Evolutionary conservation across 257 asterid species (phyloP), one percentile per base, ranked within the genome.

Genomic region (Lycium ferocissimum): DNA sequence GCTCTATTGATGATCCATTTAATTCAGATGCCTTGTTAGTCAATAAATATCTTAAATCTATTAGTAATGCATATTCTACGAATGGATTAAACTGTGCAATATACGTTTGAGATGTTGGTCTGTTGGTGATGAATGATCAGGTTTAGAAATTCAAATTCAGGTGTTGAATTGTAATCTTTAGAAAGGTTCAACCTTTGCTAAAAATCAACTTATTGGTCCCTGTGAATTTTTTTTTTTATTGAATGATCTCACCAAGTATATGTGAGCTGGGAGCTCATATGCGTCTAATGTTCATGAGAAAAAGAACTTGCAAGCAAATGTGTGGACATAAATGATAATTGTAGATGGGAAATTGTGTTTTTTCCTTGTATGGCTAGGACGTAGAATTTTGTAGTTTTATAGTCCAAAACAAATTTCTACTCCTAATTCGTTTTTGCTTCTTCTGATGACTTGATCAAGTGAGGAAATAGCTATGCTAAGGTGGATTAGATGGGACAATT

Each of bases 391-490:
- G 33, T 26, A 26, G 33, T 26, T 26, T 26, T 26, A 1, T 26
- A 26, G 33, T 26, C 33, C 33, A 26, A 26, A 26, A 26, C 33
- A 22, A 72, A 22, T 49, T 1, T 22, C 62, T 47, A 10, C 11
- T 73, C 80, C 57, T 75, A 22, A 49, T 75, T 22, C 40, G 1
- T 51, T 75, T 73, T 49, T 75, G 20, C 81, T 75, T 12, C 81
- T 49, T 49, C 18, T 49, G 13, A 75, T 75, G 81, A 72, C 58
- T 22, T 45, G 38, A 2, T 72, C 11, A 18, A 75, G 45, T 75
- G 62, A 75, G 20, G 57, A 1, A 49, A 49, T 22, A 49, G 62
- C 81, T 75, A 13, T 49, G 1, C 14, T 49, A 35, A 75, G 61
- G 58, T 49, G 22, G 61, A 75, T 10, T 49, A 12, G 81, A 43